Evolutionary conservation across 2,329 filamentous ascomycete species (phyloP).

Genomic region (Neonectria punicea): DNA sequence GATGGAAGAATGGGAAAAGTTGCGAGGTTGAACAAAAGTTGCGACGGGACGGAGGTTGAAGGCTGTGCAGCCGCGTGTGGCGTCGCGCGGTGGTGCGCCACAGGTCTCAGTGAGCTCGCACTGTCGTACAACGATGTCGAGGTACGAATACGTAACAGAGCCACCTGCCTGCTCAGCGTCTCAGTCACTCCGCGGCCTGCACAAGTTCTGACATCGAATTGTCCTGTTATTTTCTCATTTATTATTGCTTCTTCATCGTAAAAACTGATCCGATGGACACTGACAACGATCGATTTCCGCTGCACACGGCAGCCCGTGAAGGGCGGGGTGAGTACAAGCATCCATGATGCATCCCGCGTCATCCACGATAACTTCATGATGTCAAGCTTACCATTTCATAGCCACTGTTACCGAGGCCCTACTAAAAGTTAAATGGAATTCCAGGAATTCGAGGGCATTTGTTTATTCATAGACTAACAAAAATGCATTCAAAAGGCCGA

Average conservation of each 20-base stretch:
- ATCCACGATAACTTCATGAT: neutral
- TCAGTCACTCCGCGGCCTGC: neutral
- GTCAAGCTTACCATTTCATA: conserved; percentile 49
- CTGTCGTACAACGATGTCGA: neutral
- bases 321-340: conserved; percentile 74
- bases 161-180: neutral
- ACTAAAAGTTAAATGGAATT: conserved; percentile 42
- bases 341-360: conserved; percentile 4
- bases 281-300: conserved; percentile 74
- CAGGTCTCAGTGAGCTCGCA: conserved; percentile 6
- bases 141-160: conserved; percentile 3
- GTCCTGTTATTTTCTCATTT: neutral
- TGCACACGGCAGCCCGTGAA: conserved; percentile 88
- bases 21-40: conserved; percentile 36
- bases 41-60: conserved; percentile 34
- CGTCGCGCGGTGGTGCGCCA: conserved; percentile 34
- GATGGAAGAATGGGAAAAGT: conserved; percentile 11
- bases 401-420: conserved; percentile 75
- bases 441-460: neutral
- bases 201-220: conserved; percentile 1
- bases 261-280: conserved; percentile 42
- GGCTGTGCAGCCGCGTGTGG: conserved; percentile 47
- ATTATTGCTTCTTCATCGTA: neutral
- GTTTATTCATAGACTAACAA: neutral
- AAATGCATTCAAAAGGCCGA: conserved; percentile 67